A percentile compares a stretch with the other conserved stretches of the same genome.
Evolutionary conservation across 2,329 filamentous ascomycete genomes (phyloP).

Genomic region (Conoideocrella luteorostrata): DNA sequence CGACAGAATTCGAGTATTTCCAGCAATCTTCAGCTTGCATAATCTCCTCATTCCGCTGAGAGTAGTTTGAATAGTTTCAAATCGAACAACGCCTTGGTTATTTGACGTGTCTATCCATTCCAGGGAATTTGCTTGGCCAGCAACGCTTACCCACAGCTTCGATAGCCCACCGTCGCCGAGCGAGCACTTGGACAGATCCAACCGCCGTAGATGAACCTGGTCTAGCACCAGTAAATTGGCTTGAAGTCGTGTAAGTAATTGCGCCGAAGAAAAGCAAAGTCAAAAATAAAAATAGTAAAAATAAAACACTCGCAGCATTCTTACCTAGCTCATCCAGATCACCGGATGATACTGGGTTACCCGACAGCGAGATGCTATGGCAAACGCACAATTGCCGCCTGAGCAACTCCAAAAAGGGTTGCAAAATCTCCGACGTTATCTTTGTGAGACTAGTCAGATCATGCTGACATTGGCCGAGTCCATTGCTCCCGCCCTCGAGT

Average conservation of each 20-base stretch:
- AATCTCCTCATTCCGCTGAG: conserved; percentile 38
- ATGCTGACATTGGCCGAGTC: conserved; percentile 16
- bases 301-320: no score
- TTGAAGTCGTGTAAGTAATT: conserved; percentile 7
- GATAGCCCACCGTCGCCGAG: conserved; percentile 43
- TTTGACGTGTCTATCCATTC: conserved; percentile 46
- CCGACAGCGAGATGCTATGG: conserved; percentile 44
- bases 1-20: conserved; percentile 40
- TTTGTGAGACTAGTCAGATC: conserved; percentile 17
- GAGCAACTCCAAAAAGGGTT: conserved; percentile 43
- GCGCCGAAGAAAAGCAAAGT: neutral
- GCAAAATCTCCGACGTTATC: conserved; percentile 34
- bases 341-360: conserved; percentile 38
- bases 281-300: no score
- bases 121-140: conserved; percentile 37
- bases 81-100: conserved; percentile 45
- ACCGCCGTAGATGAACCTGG: conserved; percentile 35
- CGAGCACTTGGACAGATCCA: conserved; percentile 46
- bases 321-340: conserved; percentile 46
- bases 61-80: conserved; percentile 38
- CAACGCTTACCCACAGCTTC: conserved; percentile 40
- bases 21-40: conserved; percentile 42
- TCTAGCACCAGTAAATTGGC: conserved; percentile 28
- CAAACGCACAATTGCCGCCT: conserved; percentile 41
- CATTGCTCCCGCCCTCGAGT: conserved; percentile 15